Evolutionary conservation across 805 yeast species (phyloP).

Genomic region (Candida caryicola): DNA sequence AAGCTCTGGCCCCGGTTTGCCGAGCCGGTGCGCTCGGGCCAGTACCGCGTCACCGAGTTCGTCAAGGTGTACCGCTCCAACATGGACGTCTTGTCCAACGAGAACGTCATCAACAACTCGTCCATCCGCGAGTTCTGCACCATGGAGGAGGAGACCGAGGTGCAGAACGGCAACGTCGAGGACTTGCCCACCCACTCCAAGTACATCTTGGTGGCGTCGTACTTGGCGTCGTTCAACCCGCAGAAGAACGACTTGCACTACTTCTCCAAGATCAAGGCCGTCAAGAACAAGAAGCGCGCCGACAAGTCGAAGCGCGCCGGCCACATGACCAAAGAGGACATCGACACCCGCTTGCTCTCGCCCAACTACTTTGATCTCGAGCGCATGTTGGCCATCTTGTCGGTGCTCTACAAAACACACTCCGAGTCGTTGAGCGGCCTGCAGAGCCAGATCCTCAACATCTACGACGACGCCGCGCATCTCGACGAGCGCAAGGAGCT

Average conservation of each 20-base stretch:
- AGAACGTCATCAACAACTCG: conserved; percentile 30
- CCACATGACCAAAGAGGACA: conserved; percentile 36
- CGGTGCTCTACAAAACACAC: conserved; percentile 57
- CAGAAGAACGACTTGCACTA: conserved; percentile 64
- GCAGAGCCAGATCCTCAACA: conserved; percentile 14
- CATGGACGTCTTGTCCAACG: conserved; percentile 25
- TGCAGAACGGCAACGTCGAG: conserved; percentile 21
- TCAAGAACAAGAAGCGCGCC: conserved; percentile 37
- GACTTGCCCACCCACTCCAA: conserved; percentile 63
- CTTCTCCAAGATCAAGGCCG: conserved; percentile 57
- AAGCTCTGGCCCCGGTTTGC: conserved; percentile 35
- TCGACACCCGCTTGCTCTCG: conserved; percentile 62
- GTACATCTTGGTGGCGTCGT: conserved; percentile 75
- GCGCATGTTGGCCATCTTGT: conserved; percentile 73
- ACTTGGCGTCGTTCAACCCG: conserved; percentile 75
- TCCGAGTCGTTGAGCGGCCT: conserved; percentile 27
- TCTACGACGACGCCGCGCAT: conserved; percentile 34
- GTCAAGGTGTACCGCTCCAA: conserved; percentile 33
- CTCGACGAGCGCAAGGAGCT: conserved; percentile 30
- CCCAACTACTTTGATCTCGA: conserved; percentile 77
- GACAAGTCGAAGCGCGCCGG: conserved; percentile 15
- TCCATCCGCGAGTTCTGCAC: conserved; percentile 26
- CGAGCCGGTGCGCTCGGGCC: conserved; percentile 23
- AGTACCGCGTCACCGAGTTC: conserved; percentile 26
- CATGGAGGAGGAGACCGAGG: conserved; percentile 18